These are phyloP conservation scores for Trametes hirsuta DNA, from an alignment of 1,284 basidiomycete genomes.

Conservation along the genomic window DNA sequence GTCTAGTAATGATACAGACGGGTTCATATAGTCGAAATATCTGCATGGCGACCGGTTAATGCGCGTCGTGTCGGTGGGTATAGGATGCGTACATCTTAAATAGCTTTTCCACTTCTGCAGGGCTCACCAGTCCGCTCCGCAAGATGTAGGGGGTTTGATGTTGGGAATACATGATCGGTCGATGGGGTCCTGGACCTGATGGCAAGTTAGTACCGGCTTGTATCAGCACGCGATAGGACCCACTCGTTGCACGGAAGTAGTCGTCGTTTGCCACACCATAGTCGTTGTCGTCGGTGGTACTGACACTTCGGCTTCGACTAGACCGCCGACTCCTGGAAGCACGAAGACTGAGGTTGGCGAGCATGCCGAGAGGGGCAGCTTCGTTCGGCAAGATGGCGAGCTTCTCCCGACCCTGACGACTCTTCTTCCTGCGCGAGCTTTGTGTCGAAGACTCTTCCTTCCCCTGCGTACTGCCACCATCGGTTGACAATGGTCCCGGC, in stretches of 20 bases:
- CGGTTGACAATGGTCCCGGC: neutral
- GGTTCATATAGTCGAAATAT: slow-evolving; percentile 78
- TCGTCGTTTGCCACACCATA: slow-evolving; percentile 65
- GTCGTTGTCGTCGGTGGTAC: slow-evolving; percentile 47
- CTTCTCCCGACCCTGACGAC: slow-evolving; percentile 37
- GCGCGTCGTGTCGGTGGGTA: neutral
- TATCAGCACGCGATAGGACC: slow-evolving; percentile 26
- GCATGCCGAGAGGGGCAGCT: slow-evolving; percentile 70
- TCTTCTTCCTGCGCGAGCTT: slow-evolving; percentile 21
- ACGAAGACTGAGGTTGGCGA: slow-evolving; percentile 63
- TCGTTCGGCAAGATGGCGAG: slow-evolving; percentile 60
- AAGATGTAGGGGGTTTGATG: slow-evolving; percentile 72
- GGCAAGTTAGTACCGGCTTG: neutral
- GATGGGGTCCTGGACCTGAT: slow-evolving; percentile 49
- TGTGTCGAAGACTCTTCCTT: slow-evolving; percentile 19
- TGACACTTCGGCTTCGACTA: slow-evolving; percentile 40
- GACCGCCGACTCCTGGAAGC: slow-evolving; percentile 42
- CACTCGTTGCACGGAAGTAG: slow-evolving; percentile 65
- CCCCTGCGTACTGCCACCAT: neutral
- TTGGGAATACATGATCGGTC: slow-evolving; percentile 35
- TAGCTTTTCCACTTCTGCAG: slow-evolving; percentile 73
- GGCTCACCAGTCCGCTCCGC: slow-evolving; percentile 67
- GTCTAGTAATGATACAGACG: slow-evolving; percentile 71
- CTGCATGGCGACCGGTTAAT: slow-evolving; percentile 39
- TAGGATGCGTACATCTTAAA: slow-evolving; percentile 69